Evolutionary conservation across 2,329 filamentous ascomycete species (phyloP), one percentile per base, ranked within the genome.

Genomic region (Phoma herbarum): DNA sequence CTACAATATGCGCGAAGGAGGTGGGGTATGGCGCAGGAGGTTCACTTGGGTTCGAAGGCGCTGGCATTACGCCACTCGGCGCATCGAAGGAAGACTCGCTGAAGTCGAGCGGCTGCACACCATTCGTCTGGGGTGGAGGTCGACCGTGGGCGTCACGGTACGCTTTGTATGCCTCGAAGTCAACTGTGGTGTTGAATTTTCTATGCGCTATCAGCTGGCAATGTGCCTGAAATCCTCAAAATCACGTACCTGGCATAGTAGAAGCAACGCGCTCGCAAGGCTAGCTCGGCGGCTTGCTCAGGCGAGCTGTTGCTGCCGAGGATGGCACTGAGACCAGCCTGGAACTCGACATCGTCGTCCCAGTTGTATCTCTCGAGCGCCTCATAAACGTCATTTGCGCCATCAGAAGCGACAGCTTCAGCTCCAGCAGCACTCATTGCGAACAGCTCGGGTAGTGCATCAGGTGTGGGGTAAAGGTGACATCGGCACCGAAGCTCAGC

Each of bases 1-100:
- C 90, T 54, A 96, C 89, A 61, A 97, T 92, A 65, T 94, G 88
- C 8, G 91, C 89, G 76, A 97, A 97, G 1, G 88, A 89, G 47
- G 88, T 88, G 3, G 93, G 93, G 69, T 96, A 96, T 1, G 86
- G 85, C 35, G 92, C 90, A 44, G 85, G 82, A 16, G 71, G 73
- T 44, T 71, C 70, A 39, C 50, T 67, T 25, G 70, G 29, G 28
- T 51, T 66, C 7, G 69, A 33, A n/a, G 73, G 57, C 5, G 57
- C 49, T 4, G 73, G 67, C 44, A 75, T 44, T 20, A 75, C 66
- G 16, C 67, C 69, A 42, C 52, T 47, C 31, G 52, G 57, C 7
- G 59, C 59, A 29, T 66, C 48, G 7, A 50, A 52, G n/a, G 57
- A 28, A 22, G 61, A 35, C 46, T 58, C 53, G 22, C 43, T 45